A percentile compares a stretch with the other conserved stretches of the same genome.
These are phyloP conservation scores for Musa troglodytarum DNA, from an alignment of 176 grass and related monocot species.

Conservation along the genomic window DNA sequence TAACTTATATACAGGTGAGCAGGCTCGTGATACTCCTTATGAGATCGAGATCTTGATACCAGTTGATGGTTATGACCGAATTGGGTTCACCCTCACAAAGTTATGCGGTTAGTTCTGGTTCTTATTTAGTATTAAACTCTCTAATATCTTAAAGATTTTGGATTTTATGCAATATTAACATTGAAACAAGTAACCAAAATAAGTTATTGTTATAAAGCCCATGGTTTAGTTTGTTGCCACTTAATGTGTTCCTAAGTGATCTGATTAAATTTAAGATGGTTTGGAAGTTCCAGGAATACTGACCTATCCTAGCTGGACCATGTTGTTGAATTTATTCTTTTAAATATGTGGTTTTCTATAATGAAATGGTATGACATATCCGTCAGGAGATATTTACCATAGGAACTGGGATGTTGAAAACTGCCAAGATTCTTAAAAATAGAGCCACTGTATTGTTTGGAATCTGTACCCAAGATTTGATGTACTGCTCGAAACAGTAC, in stretches of 20 bases:
- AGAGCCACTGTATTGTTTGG: background rate
- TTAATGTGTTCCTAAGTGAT: background rate
- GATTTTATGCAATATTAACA: background rate
- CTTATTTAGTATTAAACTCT: background rate
- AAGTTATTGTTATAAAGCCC: background rate
- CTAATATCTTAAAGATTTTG: background rate
- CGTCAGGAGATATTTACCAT: too few relatives aligned
- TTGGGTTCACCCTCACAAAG: conserved; percentile 77
- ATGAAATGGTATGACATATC: too few relatives aligned
- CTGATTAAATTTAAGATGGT: background rate
- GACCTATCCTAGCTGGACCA: background rate
- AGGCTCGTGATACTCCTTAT: conserved; percentile 47
- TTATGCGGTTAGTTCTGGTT: conserved; percentile 69
- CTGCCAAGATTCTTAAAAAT: too few relatives aligned
- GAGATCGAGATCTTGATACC: conserved; percentile 60
- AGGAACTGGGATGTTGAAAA: too few relatives aligned
- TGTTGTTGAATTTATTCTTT: background rate
- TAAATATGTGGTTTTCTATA: background rate
- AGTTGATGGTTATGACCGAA: conserved; percentile 68
- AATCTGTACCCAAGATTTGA: background rate
- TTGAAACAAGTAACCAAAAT: background rate
- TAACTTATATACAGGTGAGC: conserved; percentile 50
- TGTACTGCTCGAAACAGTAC: too few relatives aligned
- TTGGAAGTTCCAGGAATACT: background rate
- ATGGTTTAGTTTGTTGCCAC: background rate